phyloP scores from a whole-genome alignment of 495 filamentous ascomycete genomes.

The Penicillium soppii region DNA sequence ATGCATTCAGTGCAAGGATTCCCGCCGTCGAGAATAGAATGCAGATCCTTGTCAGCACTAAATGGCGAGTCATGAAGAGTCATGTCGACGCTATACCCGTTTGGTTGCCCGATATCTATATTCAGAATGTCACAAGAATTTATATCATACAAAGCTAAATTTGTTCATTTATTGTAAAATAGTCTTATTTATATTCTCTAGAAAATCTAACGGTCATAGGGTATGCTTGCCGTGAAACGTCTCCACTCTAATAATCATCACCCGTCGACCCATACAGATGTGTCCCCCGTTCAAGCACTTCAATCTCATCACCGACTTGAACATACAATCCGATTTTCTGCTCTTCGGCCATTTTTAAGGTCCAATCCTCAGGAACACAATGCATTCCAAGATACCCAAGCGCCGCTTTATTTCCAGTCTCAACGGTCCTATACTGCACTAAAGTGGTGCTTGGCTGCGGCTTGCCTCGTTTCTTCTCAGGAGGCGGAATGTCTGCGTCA shows the following conservation, averaged over 20 bases:
- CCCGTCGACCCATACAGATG: constrained; percentile 17
- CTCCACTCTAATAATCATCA: constrained; percentile 9
- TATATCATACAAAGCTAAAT: no score
- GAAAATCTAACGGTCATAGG: no score
- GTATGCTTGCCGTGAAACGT: constrained; percentile 6
- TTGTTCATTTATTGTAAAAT: no score
- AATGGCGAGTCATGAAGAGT: background rate
- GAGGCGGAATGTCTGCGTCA: constrained; percentile 9
- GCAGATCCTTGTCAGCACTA: background rate
- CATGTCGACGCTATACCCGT: background rate
- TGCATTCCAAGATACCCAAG: constrained; percentile 21
- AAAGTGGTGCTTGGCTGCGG: constrained; percentile 19
- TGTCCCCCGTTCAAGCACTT: constrained; percentile 14
- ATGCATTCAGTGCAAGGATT: background rate
- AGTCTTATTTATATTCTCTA: no score
- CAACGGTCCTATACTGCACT: constrained; percentile 12
- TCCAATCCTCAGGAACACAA: constrained; percentile 16
- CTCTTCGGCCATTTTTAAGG: constrained; percentile 10
- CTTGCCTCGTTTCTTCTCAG: constrained; percentile 15
- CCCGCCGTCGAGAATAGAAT: background rate
- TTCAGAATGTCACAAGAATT: no score
- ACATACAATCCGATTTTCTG: constrained; percentile 8
- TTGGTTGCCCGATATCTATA: background rate
- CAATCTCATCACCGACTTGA: constrained; percentile 16
- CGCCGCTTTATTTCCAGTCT: constrained; percentile 14